These are phyloP conservation scores for Hypoxylon rubiginosum DNA, from an alignment of 2,329 filamentous ascomycete genomes.

Conservation along the genomic window DNA sequence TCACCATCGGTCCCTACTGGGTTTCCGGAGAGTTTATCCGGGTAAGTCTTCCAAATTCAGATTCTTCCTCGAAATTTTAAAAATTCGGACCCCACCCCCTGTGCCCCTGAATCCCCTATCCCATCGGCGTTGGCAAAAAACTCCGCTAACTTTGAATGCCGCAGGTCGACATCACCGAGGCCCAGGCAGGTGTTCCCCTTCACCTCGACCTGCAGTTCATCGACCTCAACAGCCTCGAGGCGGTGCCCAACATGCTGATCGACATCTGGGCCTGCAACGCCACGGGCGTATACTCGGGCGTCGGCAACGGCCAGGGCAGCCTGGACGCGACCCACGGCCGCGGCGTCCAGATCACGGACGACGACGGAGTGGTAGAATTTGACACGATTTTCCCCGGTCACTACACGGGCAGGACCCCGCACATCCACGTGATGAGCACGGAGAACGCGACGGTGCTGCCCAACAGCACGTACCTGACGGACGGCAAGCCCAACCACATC, in stretches of 20 bases:
- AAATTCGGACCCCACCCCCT: neutral
- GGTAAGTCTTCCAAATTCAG: slow-evolving; percentile 29
- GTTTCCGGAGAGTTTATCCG: slow-evolving; percentile 55
- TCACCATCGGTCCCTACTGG: slow-evolving; percentile 51
- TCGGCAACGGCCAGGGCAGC: slow-evolving; percentile 48
- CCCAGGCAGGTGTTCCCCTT: slow-evolving; percentile 54
- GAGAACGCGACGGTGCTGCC: slow-evolving; percentile 52
- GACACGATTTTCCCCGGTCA: slow-evolving; percentile 54
- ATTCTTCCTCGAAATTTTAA: neutral
- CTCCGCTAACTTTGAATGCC: slow-evolving; percentile 7
- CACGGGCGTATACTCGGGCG: slow-evolving; percentile 57
- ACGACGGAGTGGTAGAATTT: slow-evolving; percentile 54
- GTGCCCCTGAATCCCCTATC: neutral
- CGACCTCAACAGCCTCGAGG: slow-evolving; percentile 53
- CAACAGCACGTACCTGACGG: slow-evolving; percentile 62
- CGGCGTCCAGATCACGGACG: slow-evolving; percentile 53
- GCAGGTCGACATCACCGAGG: slow-evolving; percentile 55
- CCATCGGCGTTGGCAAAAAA: neutral
- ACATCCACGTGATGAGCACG: slow-evolving; percentile 53
- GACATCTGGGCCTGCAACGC: slow-evolving; percentile 58
- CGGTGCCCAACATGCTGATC: slow-evolving; percentile 53
- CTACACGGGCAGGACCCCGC: slow-evolving; percentile 50
- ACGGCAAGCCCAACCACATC: slow-evolving; percentile 66
- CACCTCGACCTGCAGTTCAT: slow-evolving; percentile 58
- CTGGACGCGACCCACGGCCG: slow-evolving; percentile 52